A percentile compares a stretch with the other conserved stretches of the same genome.
Conservation (phyloP, 2,329 filamentous ascomycete genomes). For the Fusarium buxicola region DNA sequence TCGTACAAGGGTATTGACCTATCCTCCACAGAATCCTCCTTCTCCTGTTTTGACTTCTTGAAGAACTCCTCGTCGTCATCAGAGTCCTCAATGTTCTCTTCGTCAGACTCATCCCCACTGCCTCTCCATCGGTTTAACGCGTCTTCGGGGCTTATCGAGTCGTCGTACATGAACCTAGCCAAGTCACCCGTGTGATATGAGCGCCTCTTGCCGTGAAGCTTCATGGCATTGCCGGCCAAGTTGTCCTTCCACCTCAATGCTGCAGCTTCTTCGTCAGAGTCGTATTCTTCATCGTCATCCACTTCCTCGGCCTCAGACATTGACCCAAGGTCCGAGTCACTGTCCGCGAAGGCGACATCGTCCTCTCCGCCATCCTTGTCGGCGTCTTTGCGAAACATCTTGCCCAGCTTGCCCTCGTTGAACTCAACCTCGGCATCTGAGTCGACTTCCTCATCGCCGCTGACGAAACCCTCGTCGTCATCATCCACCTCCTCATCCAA, state of each 20-base stretch:
- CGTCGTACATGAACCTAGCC: slow-evolving; percentile 89
- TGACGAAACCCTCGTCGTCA: slow-evolving; percentile 65
- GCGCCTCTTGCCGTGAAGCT: slow-evolving; percentile 75
- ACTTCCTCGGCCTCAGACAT: slow-evolving; percentile 69
- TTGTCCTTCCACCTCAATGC: slow-evolving; percentile 89
- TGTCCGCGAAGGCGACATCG: slow-evolving; percentile 92
- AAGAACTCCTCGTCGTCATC: slow-evolving; percentile 73
- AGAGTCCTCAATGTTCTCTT: slow-evolving; percentile 69
- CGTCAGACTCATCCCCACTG: slow-evolving; percentile 64
- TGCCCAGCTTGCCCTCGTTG: slow-evolving; percentile 69
- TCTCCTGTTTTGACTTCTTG: slow-evolving; percentile 70
- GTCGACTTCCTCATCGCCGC: slow-evolving; percentile 64
- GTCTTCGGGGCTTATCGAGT: slow-evolving; percentile 78
- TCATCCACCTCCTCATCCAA: slow-evolving; percentile 65
- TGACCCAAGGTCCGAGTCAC: slow-evolving; percentile 95
- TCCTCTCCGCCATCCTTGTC: slow-evolving; percentile 68
- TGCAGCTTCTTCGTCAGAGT: slow-evolving; percentile 76
- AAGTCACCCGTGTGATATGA: slow-evolving; percentile 85
- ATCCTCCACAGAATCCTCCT: slow-evolving; percentile 82
- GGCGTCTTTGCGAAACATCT: slow-evolving; percentile 66
- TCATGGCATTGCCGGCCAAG: slow-evolving; percentile 78
- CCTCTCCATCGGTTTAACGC: slow-evolving; percentile 86
- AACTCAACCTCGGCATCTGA: slow-evolving; percentile 68
- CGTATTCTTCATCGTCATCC: slow-evolving; percentile 63
- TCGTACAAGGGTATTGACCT: slow-evolving; percentile 82